Conservation (phyloP, 805 yeast species). For the Candida easanensis region DNA sequence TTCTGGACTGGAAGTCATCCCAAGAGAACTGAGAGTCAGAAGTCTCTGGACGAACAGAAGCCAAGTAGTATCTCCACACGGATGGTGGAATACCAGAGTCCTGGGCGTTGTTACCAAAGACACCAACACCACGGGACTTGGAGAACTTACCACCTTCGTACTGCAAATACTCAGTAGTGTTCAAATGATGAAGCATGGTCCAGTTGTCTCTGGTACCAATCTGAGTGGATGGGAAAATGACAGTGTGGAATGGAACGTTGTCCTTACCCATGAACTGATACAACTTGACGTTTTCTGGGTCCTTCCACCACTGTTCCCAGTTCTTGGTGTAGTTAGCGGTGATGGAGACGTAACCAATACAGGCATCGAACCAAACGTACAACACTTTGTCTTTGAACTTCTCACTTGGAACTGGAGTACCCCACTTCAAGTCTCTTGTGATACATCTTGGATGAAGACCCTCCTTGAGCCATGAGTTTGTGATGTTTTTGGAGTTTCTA, state of each 20-base stretch:
- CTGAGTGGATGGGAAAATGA: slow-evolving; percentile 92
- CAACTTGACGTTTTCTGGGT: slow-evolving; percentile 83
- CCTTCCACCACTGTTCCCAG: slow-evolving; percentile 94
- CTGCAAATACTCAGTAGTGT: slow-evolving; percentile 94
- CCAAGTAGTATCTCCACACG: slow-evolving; percentile 96
- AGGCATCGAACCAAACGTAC: slow-evolving; percentile 99
- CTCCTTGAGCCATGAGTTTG: slow-evolving; percentile 90
- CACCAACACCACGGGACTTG: slow-evolving; percentile 97
- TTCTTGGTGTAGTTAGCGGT: slow-evolving; percentile 83
- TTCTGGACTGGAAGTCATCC: slow-evolving; percentile 92
- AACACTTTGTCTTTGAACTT: slow-evolving; percentile 85
- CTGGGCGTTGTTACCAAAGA: slow-evolving; percentile 95
- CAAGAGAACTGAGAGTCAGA: slow-evolving; percentile 97
- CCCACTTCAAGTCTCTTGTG: slow-evolving; percentile 97
- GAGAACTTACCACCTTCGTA: slow-evolving; percentile 98
- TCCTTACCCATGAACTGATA: slow-evolving; percentile 99
- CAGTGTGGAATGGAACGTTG: slow-evolving; percentile 98
- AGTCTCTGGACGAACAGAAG: slow-evolving; percentile 90
- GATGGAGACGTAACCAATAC: slow-evolving; percentile 94
- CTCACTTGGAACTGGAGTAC: slow-evolving; percentile 94
- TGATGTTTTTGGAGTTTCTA: slow-evolving; percentile 82
- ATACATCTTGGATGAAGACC: slow-evolving; percentile 94
- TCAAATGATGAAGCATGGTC: slow-evolving; percentile 88
- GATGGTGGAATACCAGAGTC: slow-evolving; percentile 89
- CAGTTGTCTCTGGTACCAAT: slow-evolving; percentile 86